Conservation (phyloP, 495 filamentous ascomycete species). For the Cercophora scortea region DNA sequence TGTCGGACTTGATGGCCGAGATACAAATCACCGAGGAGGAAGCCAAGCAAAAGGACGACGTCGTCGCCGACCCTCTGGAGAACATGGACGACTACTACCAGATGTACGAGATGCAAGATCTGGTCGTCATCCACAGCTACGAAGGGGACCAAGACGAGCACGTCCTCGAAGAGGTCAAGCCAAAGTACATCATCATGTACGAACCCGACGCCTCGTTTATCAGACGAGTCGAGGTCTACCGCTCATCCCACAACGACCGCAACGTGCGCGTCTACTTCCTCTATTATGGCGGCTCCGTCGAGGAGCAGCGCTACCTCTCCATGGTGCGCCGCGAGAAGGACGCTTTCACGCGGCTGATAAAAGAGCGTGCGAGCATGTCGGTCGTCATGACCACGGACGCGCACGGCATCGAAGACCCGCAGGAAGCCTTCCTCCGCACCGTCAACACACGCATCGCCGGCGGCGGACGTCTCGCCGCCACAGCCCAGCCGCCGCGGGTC, state of each 20-base stretch:
- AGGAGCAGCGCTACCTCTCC: constrained; percentile 91
- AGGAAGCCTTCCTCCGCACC: constrained; percentile 89
- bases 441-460: constrained; percentile 96
- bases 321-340: constrained; percentile 89
- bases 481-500: constrained; percentile 82
- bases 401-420: constrained; percentile 66
- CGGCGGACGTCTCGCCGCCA: constrained; percentile 80
- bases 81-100: constrained; percentile 88
- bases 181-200: constrained; percentile 97
- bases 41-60: constrained; percentile 66
- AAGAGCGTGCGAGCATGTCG: constrained; percentile 87
- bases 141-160: constrained; percentile 91
- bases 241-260: constrained; percentile 82
- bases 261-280: constrained; percentile 92
- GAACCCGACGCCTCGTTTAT: constrained; percentile 96
- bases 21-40: constrained; percentile 76
- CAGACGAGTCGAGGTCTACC: constrained; percentile 88
- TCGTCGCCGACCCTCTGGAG: constrained; percentile 73
- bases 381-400: constrained; percentile 69
- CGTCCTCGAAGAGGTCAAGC: constrained; percentile 84
- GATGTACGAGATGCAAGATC: constrained; percentile 83
- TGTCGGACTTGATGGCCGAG: constrained; percentile 52
- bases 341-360: constrained; percentile 86
- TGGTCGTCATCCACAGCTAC: constrained; percentile 87
- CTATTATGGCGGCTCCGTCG: constrained; percentile 90